Percentiles rank a stretch among this genome's conserved stretches.
Evolutionary conservation across 805 yeast species (phyloP).

Genomic region (Lipomyces japonicus): DNA sequence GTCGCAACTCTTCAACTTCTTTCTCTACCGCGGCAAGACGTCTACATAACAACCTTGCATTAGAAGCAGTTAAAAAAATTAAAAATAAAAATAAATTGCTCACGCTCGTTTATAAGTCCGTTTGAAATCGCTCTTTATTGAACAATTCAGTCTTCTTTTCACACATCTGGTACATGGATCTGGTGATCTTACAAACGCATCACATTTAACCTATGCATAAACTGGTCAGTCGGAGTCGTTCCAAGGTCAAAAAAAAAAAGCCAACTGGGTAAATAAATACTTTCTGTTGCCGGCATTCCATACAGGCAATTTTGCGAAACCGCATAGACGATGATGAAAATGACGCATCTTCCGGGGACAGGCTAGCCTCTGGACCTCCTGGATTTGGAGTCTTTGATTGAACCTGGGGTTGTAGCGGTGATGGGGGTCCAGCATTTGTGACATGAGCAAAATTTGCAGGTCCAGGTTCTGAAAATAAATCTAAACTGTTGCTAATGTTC

Average conservation of each 20-base stretch:
- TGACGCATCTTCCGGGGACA: conserved; percentile 23
- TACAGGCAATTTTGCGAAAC: conserved; percentile 64
- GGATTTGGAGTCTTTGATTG: background rate
- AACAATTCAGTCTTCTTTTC: conserved; percentile 66
- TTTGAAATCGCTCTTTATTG: conserved; percentile 74
- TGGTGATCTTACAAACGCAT: conserved; percentile 73
- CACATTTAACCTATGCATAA: conserved; percentile 60
- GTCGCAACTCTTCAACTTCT: conserved; percentile 67
- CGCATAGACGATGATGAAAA: conserved; percentile 1
- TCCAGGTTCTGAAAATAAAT: too few relatives aligned
- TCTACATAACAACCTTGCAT: conserved; percentile 26
- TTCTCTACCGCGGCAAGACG: conserved; percentile 54
- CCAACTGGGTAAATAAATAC: conserved; percentile 27
- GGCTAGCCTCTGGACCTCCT: background rate
- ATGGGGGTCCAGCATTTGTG: too few relatives aligned
- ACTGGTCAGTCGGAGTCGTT: background rate
- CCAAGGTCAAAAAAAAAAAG: background rate
- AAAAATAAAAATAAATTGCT: conserved; percentile 26
- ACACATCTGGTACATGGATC: conserved; percentile 77
- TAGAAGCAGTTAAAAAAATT: background rate
- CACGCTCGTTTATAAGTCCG: conserved; percentile 85
- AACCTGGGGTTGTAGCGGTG: too few relatives aligned
- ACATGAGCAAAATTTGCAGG: too few relatives aligned
- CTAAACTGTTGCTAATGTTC: too few relatives aligned
- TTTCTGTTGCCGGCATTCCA: conserved; percentile 94